Conservation (phyloP, 305 asterid species). For the Solanum hybrid region DNA sequence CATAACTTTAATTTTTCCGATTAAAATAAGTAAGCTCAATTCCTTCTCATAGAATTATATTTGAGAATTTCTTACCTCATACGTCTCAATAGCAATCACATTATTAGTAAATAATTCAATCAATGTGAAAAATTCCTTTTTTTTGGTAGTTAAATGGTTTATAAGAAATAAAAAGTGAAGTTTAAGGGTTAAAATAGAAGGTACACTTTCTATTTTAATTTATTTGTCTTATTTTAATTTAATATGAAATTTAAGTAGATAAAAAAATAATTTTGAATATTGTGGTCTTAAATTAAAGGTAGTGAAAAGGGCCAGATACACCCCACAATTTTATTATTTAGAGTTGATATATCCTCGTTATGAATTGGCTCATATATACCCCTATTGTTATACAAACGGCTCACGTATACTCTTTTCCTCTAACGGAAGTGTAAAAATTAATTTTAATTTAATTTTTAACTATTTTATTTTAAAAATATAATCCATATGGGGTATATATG, state of each 20-base stretch:
- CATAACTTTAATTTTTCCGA: background rate
- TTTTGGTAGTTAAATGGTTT: background rate
- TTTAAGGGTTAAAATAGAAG: background rate
- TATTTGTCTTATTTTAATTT: background rate
- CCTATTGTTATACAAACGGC: no score
- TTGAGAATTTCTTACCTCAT: background rate
- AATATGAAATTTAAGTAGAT: background rate
- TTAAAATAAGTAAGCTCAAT: background rate
- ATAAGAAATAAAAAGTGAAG: background rate
- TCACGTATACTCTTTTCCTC: no score
- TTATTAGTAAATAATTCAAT: background rate
- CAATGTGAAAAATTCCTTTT: background rate
- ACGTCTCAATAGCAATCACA: background rate
- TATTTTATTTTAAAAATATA: no score
- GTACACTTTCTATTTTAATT: background rate
- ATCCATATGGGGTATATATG: no score
- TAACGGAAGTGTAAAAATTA: no score
- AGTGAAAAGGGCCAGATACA: no score
- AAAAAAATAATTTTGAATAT: background rate
- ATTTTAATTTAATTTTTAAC: no score
- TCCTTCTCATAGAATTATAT: background rate
- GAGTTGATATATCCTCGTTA: no score
- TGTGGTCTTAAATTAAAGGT: background rate
- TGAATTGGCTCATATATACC: no score
- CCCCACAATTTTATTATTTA: no score